phyloP scores from a whole-genome alignment of 495 filamentous ascomycete species.

The Talaromyces proteolyticus region DNA sequence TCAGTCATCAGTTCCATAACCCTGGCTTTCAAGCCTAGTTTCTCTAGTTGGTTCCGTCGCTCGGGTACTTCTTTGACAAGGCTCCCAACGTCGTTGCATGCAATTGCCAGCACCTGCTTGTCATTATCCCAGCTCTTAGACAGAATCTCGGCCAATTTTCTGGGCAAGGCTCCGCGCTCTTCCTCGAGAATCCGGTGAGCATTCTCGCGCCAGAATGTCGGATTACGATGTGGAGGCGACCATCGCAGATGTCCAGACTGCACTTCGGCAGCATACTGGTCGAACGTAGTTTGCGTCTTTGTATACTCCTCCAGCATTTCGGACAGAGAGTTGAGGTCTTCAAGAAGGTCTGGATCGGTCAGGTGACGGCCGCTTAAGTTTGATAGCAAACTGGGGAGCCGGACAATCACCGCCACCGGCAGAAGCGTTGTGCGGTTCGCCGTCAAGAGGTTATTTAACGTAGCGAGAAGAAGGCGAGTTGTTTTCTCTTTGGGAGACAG shows the following conservation, averaged over 20 bases:
- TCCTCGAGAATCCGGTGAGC: slow-evolving; percentile 87
- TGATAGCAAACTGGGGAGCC: slow-evolving; percentile 72
- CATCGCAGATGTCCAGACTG: slow-evolving; percentile 86
- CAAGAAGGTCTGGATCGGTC: slow-evolving; percentile 81
- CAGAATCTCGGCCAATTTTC: slow-evolving; percentile 83
- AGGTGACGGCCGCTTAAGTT: slow-evolving; percentile 79
- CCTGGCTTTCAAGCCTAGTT: slow-evolving; percentile 79
- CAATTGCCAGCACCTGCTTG: slow-evolving; percentile 93
- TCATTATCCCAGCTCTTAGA: slow-evolving; percentile 82
- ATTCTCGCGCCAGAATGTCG: slow-evolving; percentile 91
- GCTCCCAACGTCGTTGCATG: slow-evolving; percentile 86
- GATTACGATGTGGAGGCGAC: slow-evolving; percentile 90
- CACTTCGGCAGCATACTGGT: slow-evolving; percentile 89
- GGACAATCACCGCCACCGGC: slow-evolving; percentile 72
- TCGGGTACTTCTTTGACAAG: slow-evolving; percentile 90
- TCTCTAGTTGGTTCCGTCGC: slow-evolving; percentile 75
- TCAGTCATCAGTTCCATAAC: slow-evolving; percentile 97
- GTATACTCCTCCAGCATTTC: slow-evolving; percentile 89
- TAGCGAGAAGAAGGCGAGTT: slow-evolving; percentile 83
- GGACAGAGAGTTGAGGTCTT: slow-evolving; percentile 71
- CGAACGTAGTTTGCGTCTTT: slow-evolving; percentile 93
- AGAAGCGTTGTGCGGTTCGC: slow-evolving; percentile 72
- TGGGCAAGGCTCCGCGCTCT: slow-evolving; percentile 69
- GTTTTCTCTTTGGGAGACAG: slow-evolving; percentile 98
- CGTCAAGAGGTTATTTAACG: slow-evolving; percentile 75